Evolutionary conservation across 1,139 yeast genomes (phyloP), one percentile per base, ranked within the genome.

Genomic region (Yamadazyma songkhlaensis): DNA sequence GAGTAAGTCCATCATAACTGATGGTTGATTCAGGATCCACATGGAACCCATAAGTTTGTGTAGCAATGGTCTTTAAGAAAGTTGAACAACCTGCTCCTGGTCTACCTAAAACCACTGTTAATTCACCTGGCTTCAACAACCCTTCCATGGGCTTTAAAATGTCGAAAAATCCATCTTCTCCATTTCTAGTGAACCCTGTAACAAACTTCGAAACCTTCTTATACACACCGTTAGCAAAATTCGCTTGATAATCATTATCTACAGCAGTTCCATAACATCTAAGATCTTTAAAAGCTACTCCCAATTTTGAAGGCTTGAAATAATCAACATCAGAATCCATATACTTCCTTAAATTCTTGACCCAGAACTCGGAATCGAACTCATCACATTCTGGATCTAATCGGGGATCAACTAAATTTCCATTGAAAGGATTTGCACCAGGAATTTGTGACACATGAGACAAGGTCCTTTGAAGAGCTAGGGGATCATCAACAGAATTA

Each of bases 1-100:
- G 59, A 6, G 56, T 36, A 25, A 60, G 49, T n/a, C 67, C 67
- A 36, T 61, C 64, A 45, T 61, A 62, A 11, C 59, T 45, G 35
- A 62, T 56, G 20, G 36, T 58, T 4, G 85, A 69, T 25, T 74
- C 74, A 31, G 67, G 60, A 38, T 72, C 79, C 31, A 84, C 53
- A 29, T 75, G 60, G 56, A 84, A 85, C 33, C 94, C 94, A 54
- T 81, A 78, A 3, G 89, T 82, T 45, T 80, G 78, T 25, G 83
- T 60, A 6, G 89, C 74, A 42, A 84, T 71, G 0, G 90, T 72
- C 51, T 83, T 84, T 48, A 85, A 61, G 36, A 84, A 70, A 2
- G 95, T 84, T 3, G 94, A 75, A 59, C 95, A 85, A 42, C 95
- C 95, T 14, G 89, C 77, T 53, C 92, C 92, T 0, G 92, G 92